Evolutionary conservation across 2,329 filamentous ascomycete genomes (phyloP).

Genomic region (Trichophaea hybrida): DNA sequence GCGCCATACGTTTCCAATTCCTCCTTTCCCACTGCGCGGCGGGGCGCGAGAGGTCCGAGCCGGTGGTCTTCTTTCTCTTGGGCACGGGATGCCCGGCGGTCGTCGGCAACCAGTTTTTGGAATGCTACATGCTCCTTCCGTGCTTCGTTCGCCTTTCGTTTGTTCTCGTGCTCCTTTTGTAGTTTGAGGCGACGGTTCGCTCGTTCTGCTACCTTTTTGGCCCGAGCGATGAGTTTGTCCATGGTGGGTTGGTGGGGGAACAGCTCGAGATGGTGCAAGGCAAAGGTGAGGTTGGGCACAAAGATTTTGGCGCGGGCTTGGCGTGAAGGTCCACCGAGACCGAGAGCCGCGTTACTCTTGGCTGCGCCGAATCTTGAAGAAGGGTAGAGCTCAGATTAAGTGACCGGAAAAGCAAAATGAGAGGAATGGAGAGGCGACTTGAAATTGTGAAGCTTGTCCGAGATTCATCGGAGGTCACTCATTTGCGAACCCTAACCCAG

Average conservation of each 20-base stretch:
- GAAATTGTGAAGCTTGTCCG: no score
- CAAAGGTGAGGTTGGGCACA: not conserved
- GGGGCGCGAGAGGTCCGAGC: conserved; percentile 62
- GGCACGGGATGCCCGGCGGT: conserved; percentile 37
- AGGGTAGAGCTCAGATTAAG: no score
- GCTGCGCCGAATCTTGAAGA: no score
- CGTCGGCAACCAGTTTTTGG: not conserved
- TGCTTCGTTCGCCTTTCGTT: not conserved
- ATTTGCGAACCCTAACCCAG: no score
- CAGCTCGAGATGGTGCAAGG: not conserved
- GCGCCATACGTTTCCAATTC: conserved; percentile 28
- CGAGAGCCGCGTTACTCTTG: no score
- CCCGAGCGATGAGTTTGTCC: conserved; percentile 5
- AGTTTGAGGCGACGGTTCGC: not conserved
- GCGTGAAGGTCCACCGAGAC: not conserved
- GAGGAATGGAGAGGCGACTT: no score
- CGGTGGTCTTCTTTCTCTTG: conserved; percentile 62
- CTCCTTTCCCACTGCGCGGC: conserved; percentile 40
- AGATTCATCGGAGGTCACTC: no score
- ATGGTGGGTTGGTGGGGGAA: not conserved
- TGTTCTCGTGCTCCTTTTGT: not conserved
- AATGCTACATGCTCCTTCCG: not conserved
- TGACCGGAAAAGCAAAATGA: no score
- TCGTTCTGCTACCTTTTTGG: not conserved
- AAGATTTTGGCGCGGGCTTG: conserved; percentile 3